Conservation (phyloP, 805 yeast genomes). For the Clavispora carvajalis region DNA sequence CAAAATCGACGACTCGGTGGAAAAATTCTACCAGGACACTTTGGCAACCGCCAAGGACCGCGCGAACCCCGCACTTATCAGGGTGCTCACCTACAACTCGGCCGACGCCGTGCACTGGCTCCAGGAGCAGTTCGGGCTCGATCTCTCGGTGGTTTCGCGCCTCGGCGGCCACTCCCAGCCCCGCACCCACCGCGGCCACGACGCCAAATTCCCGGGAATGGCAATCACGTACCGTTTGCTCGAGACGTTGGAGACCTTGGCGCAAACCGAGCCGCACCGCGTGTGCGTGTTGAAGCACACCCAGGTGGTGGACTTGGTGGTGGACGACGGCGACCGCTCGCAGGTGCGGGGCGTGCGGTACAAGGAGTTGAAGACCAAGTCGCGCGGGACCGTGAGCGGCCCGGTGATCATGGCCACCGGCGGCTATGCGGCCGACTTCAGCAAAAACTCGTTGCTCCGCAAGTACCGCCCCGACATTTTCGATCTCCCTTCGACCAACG, state of each 20-base stretch:
- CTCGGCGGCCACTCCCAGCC: conserved; percentile 80
- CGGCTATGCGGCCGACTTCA: conserved; percentile 63
- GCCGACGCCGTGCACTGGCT: conserved; percentile 71
- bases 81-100: conserved; percentile 55
- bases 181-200: conserved; percentile 77
- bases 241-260: conserved; percentile 15
- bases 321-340: conserved; percentile 19
- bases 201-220: conserved; percentile 60
- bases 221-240: conserved; percentile 49
- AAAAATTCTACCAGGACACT: conserved; percentile 61
- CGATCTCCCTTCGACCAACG: conserved; percentile 55
- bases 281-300: conserved; percentile 20
- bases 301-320: conserved; percentile 37
- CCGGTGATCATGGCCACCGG: conserved; percentile 63
- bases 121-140: conserved; percentile 55
- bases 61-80: conserved; percentile 55
- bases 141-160: conserved; percentile 63
- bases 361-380: conserved; percentile 27
- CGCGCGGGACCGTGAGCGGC: conserved; percentile 36
- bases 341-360: conserved; percentile 17
- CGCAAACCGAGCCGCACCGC: conserved; percentile 34
- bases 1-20: conserved; percentile 50
- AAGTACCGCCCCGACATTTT: conserved; percentile 56
- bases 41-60: conserved; percentile 57
- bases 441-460: conserved; percentile 45